Percentiles rank a stretch among this genome's conserved stretches.
Evolutionary conservation across 1,284 basidiomycete genomes (phyloP).

Genomic region (Ustilago sp.): DNA sequence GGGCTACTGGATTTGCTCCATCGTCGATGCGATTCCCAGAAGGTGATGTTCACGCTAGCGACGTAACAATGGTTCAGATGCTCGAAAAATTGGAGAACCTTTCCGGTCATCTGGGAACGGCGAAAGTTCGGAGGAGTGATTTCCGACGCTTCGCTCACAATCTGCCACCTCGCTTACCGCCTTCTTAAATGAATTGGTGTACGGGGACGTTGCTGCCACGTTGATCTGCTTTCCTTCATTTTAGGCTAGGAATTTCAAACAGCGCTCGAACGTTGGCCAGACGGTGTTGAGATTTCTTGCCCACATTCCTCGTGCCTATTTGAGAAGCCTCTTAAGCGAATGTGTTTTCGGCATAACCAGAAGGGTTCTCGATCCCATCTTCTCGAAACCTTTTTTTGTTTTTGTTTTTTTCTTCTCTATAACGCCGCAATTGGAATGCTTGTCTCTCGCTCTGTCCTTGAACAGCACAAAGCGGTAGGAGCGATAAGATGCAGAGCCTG

Average conservation of each 20-base stretch:
- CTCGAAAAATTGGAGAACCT: constrained; percentile 2
- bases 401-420: neutral
- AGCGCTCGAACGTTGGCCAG: neutral
- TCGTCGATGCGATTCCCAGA: too few relatives aligned
- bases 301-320: constrained; percentile 3
- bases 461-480: neutral
- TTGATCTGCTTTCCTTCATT: neutral
- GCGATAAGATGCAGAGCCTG: neutral
- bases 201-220: neutral
- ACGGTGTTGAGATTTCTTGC: neutral
- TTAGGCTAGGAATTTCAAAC: constrained; percentile 1
- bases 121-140: neutral
- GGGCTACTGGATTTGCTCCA: neutral
- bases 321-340: neutral
- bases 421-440: constrained; percentile 11
- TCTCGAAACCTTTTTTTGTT: neutral
- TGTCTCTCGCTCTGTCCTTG: neutral
- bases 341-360: constrained; percentile 20
- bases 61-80: neutral
- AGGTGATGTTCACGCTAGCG: too few relatives aligned
- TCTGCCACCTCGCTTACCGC: neutral
- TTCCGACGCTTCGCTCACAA: constrained; percentile 2
- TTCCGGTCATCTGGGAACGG: neutral
- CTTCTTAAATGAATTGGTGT: neutral
- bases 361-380: constrained; percentile 24